A percentile compares a stretch with the other conserved stretches of the same genome.
Conservation (phyloP, 1,139 yeast species). For the Suhomyces wounanorum region DNA sequence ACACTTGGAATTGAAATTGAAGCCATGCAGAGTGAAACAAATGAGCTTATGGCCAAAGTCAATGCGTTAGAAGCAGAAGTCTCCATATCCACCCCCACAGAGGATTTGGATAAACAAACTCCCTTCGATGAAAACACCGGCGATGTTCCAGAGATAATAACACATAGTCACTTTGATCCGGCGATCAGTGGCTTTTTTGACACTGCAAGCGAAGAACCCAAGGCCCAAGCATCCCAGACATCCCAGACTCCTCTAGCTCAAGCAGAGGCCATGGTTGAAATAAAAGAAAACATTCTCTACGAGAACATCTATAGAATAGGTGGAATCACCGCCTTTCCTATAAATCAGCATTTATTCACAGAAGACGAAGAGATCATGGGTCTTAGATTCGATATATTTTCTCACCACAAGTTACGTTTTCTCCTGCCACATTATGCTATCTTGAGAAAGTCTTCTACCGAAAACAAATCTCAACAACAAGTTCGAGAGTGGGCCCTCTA, state of each 20-base stretch:
- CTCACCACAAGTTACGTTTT: slow-evolving; percentile 23
- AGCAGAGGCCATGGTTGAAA: slow-evolving; percentile 21
- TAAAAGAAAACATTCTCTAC: slow-evolving; percentile 35
- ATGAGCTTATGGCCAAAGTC: slow-evolving; percentile 8
- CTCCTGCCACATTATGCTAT: slow-evolving; percentile 43
- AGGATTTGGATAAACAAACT: not conserved
- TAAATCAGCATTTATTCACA: slow-evolving; percentile 30
- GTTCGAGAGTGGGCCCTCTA: slow-evolving; percentile 31
- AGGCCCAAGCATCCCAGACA: not conserved
- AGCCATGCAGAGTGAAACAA: slow-evolving; percentile 11
- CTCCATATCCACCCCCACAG: not conserved
- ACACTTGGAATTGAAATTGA: slow-evolving; percentile 13
- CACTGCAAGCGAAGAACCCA: not conserved
- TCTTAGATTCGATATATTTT: slow-evolving; percentile 38
- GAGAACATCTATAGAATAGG: slow-evolving; percentile 43
- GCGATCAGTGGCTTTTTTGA: slow-evolving; percentile 12
- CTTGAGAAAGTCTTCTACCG: slow-evolving; percentile 22
- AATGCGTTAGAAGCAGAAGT: slow-evolving; percentile 10
- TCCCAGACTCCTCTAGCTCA: not conserved
- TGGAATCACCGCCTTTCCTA: slow-evolving; percentile 46
- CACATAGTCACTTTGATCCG: slow-evolving; percentile 14
- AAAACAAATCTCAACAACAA: slow-evolving; percentile 15
- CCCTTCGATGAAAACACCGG: not conserved
- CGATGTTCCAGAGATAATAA: slow-evolving; percentile 9
- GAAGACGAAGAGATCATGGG: slow-evolving; percentile 33